Evolutionary conservation across 306 rosid genomes (phyloP), one percentile per base, ranked within the genome.

Genomic region (Fragaria nilgerrensis): DNA sequence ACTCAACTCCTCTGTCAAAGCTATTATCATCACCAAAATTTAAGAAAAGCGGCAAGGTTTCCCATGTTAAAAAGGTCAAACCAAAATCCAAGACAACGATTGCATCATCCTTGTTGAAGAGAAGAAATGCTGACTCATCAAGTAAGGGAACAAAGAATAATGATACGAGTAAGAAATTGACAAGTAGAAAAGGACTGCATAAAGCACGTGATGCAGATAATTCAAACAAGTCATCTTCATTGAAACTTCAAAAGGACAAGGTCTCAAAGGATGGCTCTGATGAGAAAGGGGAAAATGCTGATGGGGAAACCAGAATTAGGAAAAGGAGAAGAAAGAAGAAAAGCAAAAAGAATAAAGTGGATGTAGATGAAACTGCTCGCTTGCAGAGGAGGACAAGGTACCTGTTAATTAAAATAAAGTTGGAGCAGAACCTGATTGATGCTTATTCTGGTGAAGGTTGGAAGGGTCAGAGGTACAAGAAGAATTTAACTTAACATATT

Each of bases 401-500:
- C 71, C 91, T 93, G 20, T 43, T 91, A 79, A 88, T 87, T 76
- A 91, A 93, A 83, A 90, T 93, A 82, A 93, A 89, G 81, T 84
- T 86, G 74, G 98, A 93, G 88, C 98, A 93, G 89, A 89, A 89
- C 91, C 97, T 93, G 48, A 90, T 93, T 71, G 98, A 93, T 86
- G 97, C 98, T 75, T 93, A 93, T 87, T 85, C 97, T 77, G 92
- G 87, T 64, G 98, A 93, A 85, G 97, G 98, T 79, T 91, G 98
- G 98, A 93, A 91, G 79, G 98, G 98, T 73, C 96, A 93, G 79
- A 93, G 98, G 98, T 93, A 87, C 29, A 56, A 59, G 34, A 73
- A 61, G 71, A 55, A 56, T 50, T 32, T 17, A 9, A 36, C 29
- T 56, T 56, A 3, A 7, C 45, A 22, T 73, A 55, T 56, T 37